Conservation (phyloP, 148 eudicot genomes). For the Vaccinium corymbosum region DNA sequence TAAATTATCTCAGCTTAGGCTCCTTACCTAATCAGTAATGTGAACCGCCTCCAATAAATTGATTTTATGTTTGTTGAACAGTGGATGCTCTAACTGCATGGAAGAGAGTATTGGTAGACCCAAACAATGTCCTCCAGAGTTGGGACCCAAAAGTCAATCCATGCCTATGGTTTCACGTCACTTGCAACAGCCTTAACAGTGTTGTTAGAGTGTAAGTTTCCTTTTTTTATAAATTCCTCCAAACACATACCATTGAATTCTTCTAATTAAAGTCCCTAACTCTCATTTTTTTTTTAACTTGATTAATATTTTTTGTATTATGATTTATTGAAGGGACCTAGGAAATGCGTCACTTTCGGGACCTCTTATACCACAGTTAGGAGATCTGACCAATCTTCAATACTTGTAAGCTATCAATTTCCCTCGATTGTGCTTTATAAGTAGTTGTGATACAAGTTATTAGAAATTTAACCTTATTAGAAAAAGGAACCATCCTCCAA, state of each 20-base stretch:
- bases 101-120: conserved; percentile 16
- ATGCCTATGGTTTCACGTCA: conserved; percentile 25
- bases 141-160: conserved; percentile 26
- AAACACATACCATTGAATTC: not conserved
- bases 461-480: not conserved
- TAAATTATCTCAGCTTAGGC: not conserved
- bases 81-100: conserved; percentile 17
- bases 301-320: not conserved
- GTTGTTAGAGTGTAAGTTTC: conserved; percentile 16
- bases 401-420: conserved; percentile 12
- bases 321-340: conserved; percentile 5
- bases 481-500: not conserved
- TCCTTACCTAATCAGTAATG: not conserved
- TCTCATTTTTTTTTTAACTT: not conserved
- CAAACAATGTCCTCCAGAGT: conserved; percentile 21
- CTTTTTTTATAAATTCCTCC: not conserved
- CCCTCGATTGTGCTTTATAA: too few species aligned
- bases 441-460: too few species aligned
- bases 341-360: conserved; percentile 16
- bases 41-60: not conserved
- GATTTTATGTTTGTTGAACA: conserved; percentile 7
- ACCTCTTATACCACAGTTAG: conserved; percentile 8
- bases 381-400: conserved; percentile 11
- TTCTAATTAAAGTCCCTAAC: not conserved
- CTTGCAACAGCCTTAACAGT: conserved; percentile 20